Evolutionary conservation across 1,284 basidiomycete genomes (phyloP).

Genomic region (Leccinum subspadiceum): DNA sequence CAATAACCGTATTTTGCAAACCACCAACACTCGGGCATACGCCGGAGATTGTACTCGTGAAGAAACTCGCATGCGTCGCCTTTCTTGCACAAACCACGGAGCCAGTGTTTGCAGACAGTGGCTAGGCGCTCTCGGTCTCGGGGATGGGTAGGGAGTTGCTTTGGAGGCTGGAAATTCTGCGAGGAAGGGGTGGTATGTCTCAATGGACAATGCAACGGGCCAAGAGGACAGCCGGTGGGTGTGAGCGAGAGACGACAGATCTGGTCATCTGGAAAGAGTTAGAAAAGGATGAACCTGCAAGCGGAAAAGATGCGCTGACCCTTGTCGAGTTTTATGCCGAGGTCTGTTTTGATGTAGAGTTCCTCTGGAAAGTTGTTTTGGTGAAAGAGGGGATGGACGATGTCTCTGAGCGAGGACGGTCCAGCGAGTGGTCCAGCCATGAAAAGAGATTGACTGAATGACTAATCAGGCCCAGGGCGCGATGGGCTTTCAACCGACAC

Average conservation of each 20-base stretch:
- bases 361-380: constrained; percentile 91
- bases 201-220: constrained; percentile 83
- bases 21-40: constrained; percentile 99
- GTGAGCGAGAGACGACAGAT: constrained; percentile 85
- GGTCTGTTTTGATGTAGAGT: constrained; percentile 78
- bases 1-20: constrained; percentile 98
- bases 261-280: constrained; percentile 67
- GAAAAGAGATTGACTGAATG: background rate
- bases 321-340: constrained; percentile 90
- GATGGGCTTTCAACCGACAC: background rate
- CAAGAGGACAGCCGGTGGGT: constrained; percentile 83
- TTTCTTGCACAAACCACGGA: constrained; percentile 97
- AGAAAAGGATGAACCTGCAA: background rate
- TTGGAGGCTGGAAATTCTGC: constrained; percentile 85
- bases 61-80: constrained; percentile 98
- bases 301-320: constrained; percentile 45
- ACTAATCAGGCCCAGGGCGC: background rate
- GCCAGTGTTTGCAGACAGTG: constrained; percentile 99
- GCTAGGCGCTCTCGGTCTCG: constrained; percentile 84
- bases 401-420: constrained; percentile 68
- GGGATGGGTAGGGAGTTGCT: constrained; percentile 76
- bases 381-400: constrained; percentile 87
- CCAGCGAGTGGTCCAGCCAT: constrained; percentile 58
- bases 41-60: constrained; percentile 96
- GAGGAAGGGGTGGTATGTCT: constrained; percentile 86